Evolutionary conservation across 2,329 filamentous ascomycete species (phyloP).

Genomic region (Xylaria sp.): DNA sequence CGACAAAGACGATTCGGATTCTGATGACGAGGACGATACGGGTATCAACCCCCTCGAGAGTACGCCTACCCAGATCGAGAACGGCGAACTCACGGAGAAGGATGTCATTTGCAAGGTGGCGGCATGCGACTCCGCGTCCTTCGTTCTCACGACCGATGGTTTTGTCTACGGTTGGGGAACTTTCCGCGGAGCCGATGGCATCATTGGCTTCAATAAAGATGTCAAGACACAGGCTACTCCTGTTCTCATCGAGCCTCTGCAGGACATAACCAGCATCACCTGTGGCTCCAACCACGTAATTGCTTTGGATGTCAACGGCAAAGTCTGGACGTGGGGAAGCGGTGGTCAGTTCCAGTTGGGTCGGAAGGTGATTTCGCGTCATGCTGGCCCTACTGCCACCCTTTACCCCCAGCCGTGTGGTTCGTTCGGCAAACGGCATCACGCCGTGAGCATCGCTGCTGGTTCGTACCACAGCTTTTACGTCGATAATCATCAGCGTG

Average conservation of each 20-base stretch:
- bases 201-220: constrained; percentile 57
- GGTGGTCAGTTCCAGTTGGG: constrained; percentile 72
- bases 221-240: constrained; percentile 45
- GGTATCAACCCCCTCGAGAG: constrained; percentile 68
- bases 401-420: constrained; percentile 39
- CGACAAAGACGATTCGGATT: constrained; percentile 38
- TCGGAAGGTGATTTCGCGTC: constrained; percentile 47
- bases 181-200: constrained; percentile 54
- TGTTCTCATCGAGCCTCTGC: constrained; percentile 48
- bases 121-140: constrained; percentile 58
- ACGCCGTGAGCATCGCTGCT: constrained; percentile 50
- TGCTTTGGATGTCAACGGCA: constrained; percentile 64
- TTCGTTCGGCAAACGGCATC: constrained; percentile 44
- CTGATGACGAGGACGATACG: constrained; percentile 50
- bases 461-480: constrained; percentile 70
- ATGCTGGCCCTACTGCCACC: constrained; percentile 23
- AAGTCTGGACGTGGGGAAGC: constrained; percentile 70
- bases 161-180: constrained; percentile 65
- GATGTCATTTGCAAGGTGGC: constrained; percentile 58
- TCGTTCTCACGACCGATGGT: constrained; percentile 58
- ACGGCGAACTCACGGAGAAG: constrained; percentile 54
- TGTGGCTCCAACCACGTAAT: constrained; percentile 65
- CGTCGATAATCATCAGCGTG: constrained; percentile 58
- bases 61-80: constrained; percentile 57
- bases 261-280: constrained; percentile 57